Evolutionary conservation across 2,329 filamentous ascomycete species (phyloP).

Genomic region (Xylariaceae sp.): DNA sequence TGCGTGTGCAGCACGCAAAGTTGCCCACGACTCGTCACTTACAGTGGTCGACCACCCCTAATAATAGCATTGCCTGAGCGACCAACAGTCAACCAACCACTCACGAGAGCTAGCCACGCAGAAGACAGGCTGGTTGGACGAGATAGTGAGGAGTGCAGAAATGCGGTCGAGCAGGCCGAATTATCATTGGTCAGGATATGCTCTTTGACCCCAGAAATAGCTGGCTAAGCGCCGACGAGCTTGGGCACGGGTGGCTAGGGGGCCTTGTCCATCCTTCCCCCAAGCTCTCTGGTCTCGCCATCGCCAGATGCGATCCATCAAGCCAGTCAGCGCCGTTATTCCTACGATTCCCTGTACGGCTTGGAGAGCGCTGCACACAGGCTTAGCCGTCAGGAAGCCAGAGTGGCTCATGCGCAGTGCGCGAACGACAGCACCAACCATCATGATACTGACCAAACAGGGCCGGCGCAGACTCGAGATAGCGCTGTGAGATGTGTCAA

Average conservation of each 20-base stretch:
- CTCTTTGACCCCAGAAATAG: constrained; percentile 21
- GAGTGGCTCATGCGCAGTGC: too few relatives aligned
- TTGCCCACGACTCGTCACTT: constrained; percentile 19
- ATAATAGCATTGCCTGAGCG: constrained; percentile 25
- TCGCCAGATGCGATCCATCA: too few relatives aligned
- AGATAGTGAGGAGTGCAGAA: constrained; percentile 21
- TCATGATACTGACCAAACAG: constrained; percentile 9
- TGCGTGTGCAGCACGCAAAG: constrained; percentile 12
- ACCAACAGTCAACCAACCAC: constrained; percentile 19
- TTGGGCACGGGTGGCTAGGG: too few relatives aligned
- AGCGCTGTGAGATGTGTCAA: constrained; percentile 11
- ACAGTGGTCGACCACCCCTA: constrained; percentile 20
- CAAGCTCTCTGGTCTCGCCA: too few relatives aligned
- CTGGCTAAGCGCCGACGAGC: constrained; percentile 25
- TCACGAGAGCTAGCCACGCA: constrained; percentile 18
- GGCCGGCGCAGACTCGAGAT: constrained; percentile 10
- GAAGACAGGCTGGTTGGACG: constrained; percentile 25
- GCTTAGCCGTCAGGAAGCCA: background rate
- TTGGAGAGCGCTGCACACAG: background rate
- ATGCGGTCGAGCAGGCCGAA: constrained; percentile 16
- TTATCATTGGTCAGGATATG: constrained; percentile 21
- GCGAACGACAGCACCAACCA: constrained; percentile 12
- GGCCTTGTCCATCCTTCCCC: too few relatives aligned
- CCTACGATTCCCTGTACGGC: background rate
- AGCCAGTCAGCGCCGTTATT: too few relatives aligned